These are phyloP conservation scores for Ustilago cynodontis DNA, from an alignment of 1,284 basidiomycete species.

Conservation along the genomic window DNA sequence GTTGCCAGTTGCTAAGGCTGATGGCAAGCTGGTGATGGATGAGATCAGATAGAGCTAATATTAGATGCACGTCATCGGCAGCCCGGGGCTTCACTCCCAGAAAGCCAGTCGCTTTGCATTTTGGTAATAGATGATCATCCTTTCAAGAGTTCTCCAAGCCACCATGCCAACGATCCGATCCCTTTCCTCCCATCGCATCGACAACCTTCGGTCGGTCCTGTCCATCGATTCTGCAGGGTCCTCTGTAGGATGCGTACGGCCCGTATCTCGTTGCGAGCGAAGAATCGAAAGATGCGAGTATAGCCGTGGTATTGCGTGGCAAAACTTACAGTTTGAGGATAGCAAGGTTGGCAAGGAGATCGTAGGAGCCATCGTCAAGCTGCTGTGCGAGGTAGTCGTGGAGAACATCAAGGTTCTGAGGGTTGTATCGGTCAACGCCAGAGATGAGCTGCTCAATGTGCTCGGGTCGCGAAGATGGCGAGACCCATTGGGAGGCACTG, in stretches of 20 bases:
- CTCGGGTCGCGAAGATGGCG: slow-evolving; percentile 59
- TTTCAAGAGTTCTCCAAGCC: background rate
- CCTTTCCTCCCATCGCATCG: background rate
- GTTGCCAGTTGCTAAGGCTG: background rate
- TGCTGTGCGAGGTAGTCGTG: slow-evolving; percentile 96
- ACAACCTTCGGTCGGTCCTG: background rate
- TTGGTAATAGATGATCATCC: slow-evolving; percentile 47
- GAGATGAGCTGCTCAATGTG: slow-evolving; percentile 67
- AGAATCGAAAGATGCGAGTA: background rate
- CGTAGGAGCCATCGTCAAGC: slow-evolving; percentile 88
- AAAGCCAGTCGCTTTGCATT: slow-evolving; percentile 53
- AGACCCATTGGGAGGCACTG: slow-evolving; percentile 46
- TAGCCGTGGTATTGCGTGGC: background rate
- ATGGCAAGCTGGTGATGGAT: background rate
- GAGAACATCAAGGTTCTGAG: slow-evolving; percentile 88
- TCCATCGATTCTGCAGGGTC: background rate
- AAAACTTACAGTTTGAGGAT: slow-evolving; percentile 81
- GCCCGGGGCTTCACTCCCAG: slow-evolving; percentile 61
- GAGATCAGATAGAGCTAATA: slow-evolving; percentile 70
- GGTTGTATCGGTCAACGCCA: slow-evolving; percentile 86
- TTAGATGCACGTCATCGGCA: slow-evolving; percentile 55
- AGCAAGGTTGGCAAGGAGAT: slow-evolving; percentile 90
- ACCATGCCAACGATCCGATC: background rate
- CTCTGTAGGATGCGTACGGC: slow-evolving; percentile 1
- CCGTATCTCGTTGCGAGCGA: slow-evolving; percentile 8